Evolutionary conservation across 768 basidiomycete genomes (phyloP).

Genomic region (Russula sp.): DNA sequence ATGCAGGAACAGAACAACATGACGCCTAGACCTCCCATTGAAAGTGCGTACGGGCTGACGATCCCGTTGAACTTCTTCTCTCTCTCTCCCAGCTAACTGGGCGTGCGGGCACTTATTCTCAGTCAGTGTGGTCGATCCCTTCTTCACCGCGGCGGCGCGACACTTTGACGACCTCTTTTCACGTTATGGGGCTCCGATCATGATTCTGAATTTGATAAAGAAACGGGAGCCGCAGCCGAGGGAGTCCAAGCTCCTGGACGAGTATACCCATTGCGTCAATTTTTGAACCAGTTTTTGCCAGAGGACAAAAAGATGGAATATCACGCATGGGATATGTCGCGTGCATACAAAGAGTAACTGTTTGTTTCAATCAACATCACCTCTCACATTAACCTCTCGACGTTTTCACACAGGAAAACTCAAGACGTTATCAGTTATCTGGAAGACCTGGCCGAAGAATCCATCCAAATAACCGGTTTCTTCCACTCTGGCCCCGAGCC

Average conservation of each 20-base stretch:
- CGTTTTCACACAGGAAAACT: conserved; percentile 66
- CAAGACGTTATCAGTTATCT: conserved; percentile 94
- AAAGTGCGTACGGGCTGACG: conserved; percentile 58
- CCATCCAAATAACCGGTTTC: conserved; percentile 86
- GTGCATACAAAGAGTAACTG: conserved; percentile 94
- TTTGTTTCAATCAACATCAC: conserved; percentile 32
- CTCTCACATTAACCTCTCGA: background rate
- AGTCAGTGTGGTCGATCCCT: conserved; percentile 95
- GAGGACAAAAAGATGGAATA: conserved; percentile 83
- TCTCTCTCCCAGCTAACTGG: background rate
- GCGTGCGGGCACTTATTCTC: background rate
- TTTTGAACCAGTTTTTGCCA: conserved; percentile 94
- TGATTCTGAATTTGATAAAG: conserved; percentile 94
- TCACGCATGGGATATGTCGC: conserved; percentile 94
- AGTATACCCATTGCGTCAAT: conserved; percentile 91
- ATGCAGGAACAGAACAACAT: conserved; percentile 89
- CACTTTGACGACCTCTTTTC: conserved; percentile 91
- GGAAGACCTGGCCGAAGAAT: conserved; percentile 93
- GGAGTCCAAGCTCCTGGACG: conserved; percentile 85
- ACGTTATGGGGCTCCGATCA: conserved; percentile 86
- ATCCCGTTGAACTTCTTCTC: background rate
- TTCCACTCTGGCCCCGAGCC: conserved; percentile 94
- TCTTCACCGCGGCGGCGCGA: conserved; percentile 85
- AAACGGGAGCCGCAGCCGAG: conserved; percentile 71
- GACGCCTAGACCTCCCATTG: conserved; percentile 92